Conservation (phyloP, 2,329 filamentous ascomycete species). For the Dactylonectria macrodidyma region DNA sequence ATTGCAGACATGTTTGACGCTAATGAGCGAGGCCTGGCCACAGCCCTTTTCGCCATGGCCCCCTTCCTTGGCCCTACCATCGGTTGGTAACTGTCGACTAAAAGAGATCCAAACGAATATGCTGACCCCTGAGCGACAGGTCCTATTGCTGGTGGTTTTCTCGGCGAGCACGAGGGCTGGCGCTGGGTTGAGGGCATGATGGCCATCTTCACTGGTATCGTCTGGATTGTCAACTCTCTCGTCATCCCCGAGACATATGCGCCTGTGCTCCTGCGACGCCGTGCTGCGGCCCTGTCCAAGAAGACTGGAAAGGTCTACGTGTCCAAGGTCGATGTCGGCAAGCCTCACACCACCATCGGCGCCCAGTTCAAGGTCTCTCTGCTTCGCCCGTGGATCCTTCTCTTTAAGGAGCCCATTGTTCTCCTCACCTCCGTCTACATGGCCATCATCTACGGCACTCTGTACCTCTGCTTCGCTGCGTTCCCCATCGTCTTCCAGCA, state of each 20-base stretch:
- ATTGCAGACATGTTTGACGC: constrained; percentile 75
- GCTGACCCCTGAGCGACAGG: constrained; percentile 49
- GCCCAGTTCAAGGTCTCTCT: constrained; percentile 70
- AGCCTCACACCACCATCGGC: constrained; percentile 59
- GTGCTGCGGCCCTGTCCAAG: constrained; percentile 65
- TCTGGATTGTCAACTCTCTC: constrained; percentile 69
- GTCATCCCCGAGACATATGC: constrained; percentile 73
- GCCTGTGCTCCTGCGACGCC: constrained; percentile 68
- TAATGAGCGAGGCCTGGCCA: constrained; percentile 69
- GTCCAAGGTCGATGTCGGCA: constrained; percentile 62
- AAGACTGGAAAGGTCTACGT: constrained; percentile 70
- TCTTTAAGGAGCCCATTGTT: constrained; percentile 78
- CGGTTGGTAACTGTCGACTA: constrained; percentile 51
- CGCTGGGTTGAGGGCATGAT: constrained; percentile 76
- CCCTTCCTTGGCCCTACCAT: constrained; percentile 75
- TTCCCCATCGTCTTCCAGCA: constrained; percentile 75
- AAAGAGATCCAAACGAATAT: background rate
- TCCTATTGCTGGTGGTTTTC: constrained; percentile 75
- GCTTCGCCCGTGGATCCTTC: constrained; percentile 74
- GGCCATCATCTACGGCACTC: constrained; percentile 69
- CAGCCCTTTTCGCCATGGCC: constrained; percentile 72
- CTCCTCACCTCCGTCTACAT: constrained; percentile 75
- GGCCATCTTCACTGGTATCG: constrained; percentile 71
- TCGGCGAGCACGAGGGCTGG: constrained; percentile 73
- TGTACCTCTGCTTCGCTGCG: constrained; percentile 69